Evolutionary conservation across 768 basidiomycete genomes (phyloP), one percentile per base, ranked within the genome.

Genomic region (Suillus luteus): DNA sequence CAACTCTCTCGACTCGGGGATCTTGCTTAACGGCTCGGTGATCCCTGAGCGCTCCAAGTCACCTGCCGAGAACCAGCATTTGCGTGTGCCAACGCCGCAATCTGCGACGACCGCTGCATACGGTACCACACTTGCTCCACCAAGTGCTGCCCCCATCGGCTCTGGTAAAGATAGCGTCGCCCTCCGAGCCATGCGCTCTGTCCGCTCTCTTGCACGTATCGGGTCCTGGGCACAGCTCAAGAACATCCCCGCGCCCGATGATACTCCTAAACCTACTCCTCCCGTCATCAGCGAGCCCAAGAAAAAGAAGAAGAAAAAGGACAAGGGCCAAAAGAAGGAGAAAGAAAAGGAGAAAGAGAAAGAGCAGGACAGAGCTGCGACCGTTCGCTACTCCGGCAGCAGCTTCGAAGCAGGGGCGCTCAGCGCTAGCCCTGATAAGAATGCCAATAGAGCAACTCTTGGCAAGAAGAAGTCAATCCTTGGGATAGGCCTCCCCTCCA

Each of bases 101-200:
- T 55, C 72, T 19, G 66, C 58, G 5, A 77, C 80, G 8, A 58
- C 74, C 8, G 77, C 72, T 22, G 14, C 24, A 51, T 6, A 27
- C 31, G 52, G 31, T 12, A 78, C 78, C 12, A 62, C 82, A 0
- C 75, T 80, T 31, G 79, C 79, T 2, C 78, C 78, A 22, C 78
- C 80, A n/a, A 64, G 70, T 3, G 66, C 70, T 52, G 68, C 64
- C 5, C 60, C 64, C 52, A 44, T 57, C 33, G 75, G 75, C 24
- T 55, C 57, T 44, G 72, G 71, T 59, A 82, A 83, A 35, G 85
- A 83, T 37, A 91, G 89, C 0, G 90, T 93, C 49, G 92, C 92
- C 0, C 63, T 93, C 35, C 84, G 92, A 6, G 92, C 92, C 5
- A 93, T 93, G 79, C 81, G 88, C 49, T 89, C 87, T 15, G 86